Conservation (phyloP, 257 asterid species). For the Solanum bulbocastanum region DNA sequence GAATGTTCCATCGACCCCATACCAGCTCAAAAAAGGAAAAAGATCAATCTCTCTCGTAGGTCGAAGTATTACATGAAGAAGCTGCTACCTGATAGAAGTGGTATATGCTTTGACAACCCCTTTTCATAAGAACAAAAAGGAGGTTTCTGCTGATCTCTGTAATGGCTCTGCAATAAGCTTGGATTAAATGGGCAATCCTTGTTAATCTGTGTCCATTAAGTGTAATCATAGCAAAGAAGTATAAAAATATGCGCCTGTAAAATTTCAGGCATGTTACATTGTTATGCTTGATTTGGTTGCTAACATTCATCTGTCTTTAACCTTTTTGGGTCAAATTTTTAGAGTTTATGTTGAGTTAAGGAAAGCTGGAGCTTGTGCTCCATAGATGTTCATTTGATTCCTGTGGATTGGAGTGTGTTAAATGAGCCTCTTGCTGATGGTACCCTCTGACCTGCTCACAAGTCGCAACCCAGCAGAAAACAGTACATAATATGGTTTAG, state of each 20-base stretch:
- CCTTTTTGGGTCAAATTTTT: neutral
- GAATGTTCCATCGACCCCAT: slow-evolving; percentile 62
- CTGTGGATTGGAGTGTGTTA: neutral
- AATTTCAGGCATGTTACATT: neutral
- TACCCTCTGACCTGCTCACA: too few species aligned
- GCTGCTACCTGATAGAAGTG: slow-evolving; percentile 65
- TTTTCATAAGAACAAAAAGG: slow-evolving; percentile 11
- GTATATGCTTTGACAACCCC: slow-evolving; percentile 43
- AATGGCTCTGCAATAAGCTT: neutral
- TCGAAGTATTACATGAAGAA: slow-evolving; percentile 83
- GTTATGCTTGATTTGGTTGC: neutral
- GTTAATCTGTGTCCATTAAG: neutral
- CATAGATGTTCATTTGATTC: neutral
- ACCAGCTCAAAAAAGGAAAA: slow-evolving; percentile 70
- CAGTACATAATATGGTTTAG: too few species aligned
- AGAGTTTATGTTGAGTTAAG: neutral
- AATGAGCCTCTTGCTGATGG: neutral
- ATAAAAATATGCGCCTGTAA: neutral
- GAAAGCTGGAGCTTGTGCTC: neutral
- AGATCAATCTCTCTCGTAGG: slow-evolving; percentile 60
- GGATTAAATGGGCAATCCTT: neutral
- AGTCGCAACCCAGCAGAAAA: too few species aligned
- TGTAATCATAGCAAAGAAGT: neutral
- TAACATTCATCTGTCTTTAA: neutral
- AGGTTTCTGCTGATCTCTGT: neutral